A percentile compares a stretch with the other conserved stretches of the same genome.
phyloP scores from a whole-genome alignment of 257 asterid species.

The Buddleja alternifolia region DNA sequence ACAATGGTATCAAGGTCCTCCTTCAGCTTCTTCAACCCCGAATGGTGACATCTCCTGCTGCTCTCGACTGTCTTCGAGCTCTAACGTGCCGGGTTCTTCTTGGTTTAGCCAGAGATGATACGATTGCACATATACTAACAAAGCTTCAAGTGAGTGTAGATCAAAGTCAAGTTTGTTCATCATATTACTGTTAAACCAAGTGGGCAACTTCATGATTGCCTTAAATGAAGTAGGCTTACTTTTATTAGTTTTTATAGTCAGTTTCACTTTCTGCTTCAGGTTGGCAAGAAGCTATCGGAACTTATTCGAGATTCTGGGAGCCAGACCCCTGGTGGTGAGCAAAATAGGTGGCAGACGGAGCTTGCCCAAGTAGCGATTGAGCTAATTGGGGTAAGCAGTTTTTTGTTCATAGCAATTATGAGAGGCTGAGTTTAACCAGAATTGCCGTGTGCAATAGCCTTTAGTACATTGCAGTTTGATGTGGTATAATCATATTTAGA shows the following conservation, averaged over 20 bases:
- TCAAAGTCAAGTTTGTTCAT: background rate
- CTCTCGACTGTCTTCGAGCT: conserved; percentile 99
- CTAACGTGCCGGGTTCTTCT: conserved; percentile 98
- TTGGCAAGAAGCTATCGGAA: conserved; percentile 87
- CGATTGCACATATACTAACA: conserved; percentile 95
- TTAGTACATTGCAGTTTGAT: conserved; percentile 5
- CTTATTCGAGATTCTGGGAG: conserved; percentile 95
- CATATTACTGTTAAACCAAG: background rate
- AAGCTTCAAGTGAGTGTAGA: conserved; percentile 80
- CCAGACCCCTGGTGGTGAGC: conserved; percentile 82
- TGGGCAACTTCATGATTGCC: background rate
- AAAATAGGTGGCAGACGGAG: conserved; percentile 93
- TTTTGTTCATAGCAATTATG: conserved; percentile 6
- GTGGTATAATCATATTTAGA: background rate
- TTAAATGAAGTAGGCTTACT: background rate
- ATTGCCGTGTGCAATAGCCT: background rate
- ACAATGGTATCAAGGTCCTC: conserved; percentile 94
- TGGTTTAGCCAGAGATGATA: conserved; percentile 97
- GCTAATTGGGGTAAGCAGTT: conserved; percentile 84
- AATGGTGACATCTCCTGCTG: conserved; percentile 89
- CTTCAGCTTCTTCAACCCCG: conserved; percentile 98
- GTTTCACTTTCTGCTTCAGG: conserved; percentile 51
- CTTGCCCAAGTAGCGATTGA: conserved; percentile 92
- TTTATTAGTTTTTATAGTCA: conserved; percentile 10
- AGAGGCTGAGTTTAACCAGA: background rate